Evolutionary conservation across 1,284 basidiomycete genomes (phyloP), one percentile per base, ranked within the genome.

Genomic region (Heliocybe sulcata): DNA sequence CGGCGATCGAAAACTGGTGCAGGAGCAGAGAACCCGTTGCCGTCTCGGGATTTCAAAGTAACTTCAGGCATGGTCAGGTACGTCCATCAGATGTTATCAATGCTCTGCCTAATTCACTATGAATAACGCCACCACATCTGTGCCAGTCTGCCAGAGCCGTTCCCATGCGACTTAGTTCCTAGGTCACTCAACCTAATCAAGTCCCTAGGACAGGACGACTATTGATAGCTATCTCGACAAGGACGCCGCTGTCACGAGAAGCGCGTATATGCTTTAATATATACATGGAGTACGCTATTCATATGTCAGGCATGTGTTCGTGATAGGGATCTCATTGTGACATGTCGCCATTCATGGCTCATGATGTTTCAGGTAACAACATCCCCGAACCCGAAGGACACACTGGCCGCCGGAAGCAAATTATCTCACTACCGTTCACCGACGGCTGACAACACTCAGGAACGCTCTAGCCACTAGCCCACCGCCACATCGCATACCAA

Each of bases 1-100:
- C 71, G 60, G 65, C 71, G 11, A 54, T 70, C n/a, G 75, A 75
- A 54, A 69, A 69, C 50, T 64, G 70, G 16, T 77, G 77, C 2
- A 59, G 64, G 33, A 60, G 63, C 19, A 69, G 77, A 35, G 71
- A 69, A 55, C 75, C 73, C 38, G n/a, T 16, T 42, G 3, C 38
- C 38, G 16, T 42, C 38, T 16, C 38, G n/a, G 14, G 63, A 65
- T 42, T 60, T 70, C 14, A 68, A 69, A 35, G 79, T 74, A 54
- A 72, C 72, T 12, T 70, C 77, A 19, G 63, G 70, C 23, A 59
- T 76, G 45, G 60, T 80, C 52, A 77, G 75, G 77, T 79, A 51
- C 16, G 64, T 50, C 56, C 16, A 49, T 55, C 16, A 42, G 16
- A n/a, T 35, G 9, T 35, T 35, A 9, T 9, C 33, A 35, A 35